Evolutionary conservation across 2,329 filamentous ascomycete species (phyloP).

Genomic region (Pseudocercospora eumusae): DNA sequence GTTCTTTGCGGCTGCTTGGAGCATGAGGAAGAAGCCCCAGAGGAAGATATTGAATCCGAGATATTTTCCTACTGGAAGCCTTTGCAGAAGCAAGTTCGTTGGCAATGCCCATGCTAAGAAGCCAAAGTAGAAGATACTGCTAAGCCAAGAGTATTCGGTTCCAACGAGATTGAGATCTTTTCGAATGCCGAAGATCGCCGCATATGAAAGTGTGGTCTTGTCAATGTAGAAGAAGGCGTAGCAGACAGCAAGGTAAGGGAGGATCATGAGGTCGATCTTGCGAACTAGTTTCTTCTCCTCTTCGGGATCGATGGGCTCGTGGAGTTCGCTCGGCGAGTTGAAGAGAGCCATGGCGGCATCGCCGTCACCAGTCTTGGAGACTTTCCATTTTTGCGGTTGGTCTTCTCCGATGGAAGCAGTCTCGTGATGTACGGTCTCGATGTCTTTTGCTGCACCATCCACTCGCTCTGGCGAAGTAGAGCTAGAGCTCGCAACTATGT

Average conservation of each 20-base stretch:
- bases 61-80: constrained; percentile 54
- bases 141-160: constrained; percentile 59
- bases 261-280: constrained; percentile 61
- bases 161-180: constrained; percentile 60
- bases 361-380: constrained; percentile 35
- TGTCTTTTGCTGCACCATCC: constrained; percentile 15
- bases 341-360: constrained; percentile 57
- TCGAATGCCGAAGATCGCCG: constrained; percentile 65
- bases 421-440: constrained; percentile 20
- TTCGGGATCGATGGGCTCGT: constrained; percentile 51
- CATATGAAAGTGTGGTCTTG: constrained; percentile 62
- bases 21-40: constrained; percentile 51
- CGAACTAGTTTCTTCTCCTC: constrained; percentile 53
- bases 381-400: constrained; percentile 31
- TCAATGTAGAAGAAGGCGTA: constrained; percentile 44
- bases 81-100: constrained; percentile 57
- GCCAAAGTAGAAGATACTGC: constrained; percentile 54
- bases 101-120: constrained; percentile 58
- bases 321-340: constrained; percentile 42
- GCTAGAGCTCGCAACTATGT: constrained; percentile 17
- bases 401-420: constrained; percentile 12
- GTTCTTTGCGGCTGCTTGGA: constrained; percentile 42
- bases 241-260: constrained; percentile 50
- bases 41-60: constrained; percentile 60
- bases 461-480: constrained; percentile 16